Evolutionary conservation across 495 filamentous ascomycete species (phyloP).

Genomic region (Bacidia rubella): DNA sequence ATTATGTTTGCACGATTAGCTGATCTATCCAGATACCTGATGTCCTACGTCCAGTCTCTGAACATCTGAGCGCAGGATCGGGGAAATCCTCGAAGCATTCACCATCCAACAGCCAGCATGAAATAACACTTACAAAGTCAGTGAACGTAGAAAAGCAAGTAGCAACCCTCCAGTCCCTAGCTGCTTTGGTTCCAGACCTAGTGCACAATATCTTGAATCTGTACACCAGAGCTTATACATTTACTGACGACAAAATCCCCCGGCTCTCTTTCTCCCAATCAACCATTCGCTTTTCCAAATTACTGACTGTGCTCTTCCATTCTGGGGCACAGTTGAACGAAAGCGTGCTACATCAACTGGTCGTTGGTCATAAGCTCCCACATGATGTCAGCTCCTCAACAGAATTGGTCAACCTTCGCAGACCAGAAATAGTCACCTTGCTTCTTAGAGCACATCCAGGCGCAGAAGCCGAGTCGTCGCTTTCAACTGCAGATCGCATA

Average conservation of each 20-base stretch:
- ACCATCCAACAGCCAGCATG: slow-evolving; percentile 27
- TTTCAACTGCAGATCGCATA: slow-evolving; percentile 55
- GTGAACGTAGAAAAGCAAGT: slow-evolving; percentile 33
- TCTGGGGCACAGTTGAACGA: slow-evolving; percentile 54
- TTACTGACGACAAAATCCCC: slow-evolving; percentile 69
- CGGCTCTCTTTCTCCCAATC: slow-evolving; percentile 71
- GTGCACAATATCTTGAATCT: slow-evolving; percentile 71
- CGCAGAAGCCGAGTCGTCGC: slow-evolving; percentile 33
- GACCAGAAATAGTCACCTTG: slow-evolving; percentile 54
- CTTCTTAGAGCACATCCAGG: slow-evolving; percentile 63
- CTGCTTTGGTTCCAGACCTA: slow-evolving; percentile 54
- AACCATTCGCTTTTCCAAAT: slow-evolving; percentile 62
- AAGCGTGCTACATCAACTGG: slow-evolving; percentile 51
- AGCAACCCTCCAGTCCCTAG: slow-evolving; percentile 48
- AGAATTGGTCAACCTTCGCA: slow-evolving; percentile 25
- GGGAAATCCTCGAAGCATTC: slow-evolving; percentile 25
- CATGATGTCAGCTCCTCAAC: not conserved
- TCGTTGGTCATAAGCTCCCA: slow-evolving; percentile 36
- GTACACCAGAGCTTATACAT: slow-evolving; percentile 59
- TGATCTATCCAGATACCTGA: slow-evolving; percentile 38
- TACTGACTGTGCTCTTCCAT: slow-evolving; percentile 57
- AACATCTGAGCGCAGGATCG: slow-evolving; percentile 32
- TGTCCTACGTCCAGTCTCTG: slow-evolving; percentile 44
- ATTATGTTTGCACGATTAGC: not conserved
- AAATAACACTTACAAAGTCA: slow-evolving; percentile 29